Conservation (phyloP, 1,139 yeast species). For the Lodderomyces pseudojiufengensis region DNA sequence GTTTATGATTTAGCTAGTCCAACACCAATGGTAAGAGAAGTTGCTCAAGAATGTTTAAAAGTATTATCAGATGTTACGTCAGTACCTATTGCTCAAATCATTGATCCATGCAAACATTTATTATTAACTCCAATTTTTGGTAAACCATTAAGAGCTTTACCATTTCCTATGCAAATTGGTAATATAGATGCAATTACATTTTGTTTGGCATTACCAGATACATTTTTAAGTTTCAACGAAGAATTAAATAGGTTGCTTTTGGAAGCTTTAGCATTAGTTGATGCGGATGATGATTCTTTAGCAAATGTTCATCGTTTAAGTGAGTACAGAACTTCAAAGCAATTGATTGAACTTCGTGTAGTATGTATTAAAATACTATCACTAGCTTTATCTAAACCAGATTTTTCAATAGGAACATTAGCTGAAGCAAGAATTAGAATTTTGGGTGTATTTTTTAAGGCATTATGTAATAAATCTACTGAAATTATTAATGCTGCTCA, state of each 20-base stretch:
- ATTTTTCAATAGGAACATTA: constrained; percentile 70
- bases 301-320: constrained; percentile 82
- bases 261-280: constrained; percentile 92
- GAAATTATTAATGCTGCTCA: constrained; percentile 94
- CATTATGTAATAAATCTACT: constrained; percentile 79
- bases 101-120: constrained; percentile 78
- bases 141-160: constrained; percentile 91
- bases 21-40: constrained; percentile 73
- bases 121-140: constrained; percentile 92
- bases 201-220: constrained; percentile 75
- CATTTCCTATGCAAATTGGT: constrained; percentile 98
- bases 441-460: constrained; percentile 90
- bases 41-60: constrained; percentile 70
- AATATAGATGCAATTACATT: constrained; percentile 94
- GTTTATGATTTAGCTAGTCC: constrained; percentile 93
- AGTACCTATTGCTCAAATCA: constrained; percentile 67
- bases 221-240: constrained; percentile 83
- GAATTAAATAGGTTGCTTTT: constrained; percentile 79
- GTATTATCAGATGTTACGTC: constrained; percentile 67
- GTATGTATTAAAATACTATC: constrained; percentile 85
- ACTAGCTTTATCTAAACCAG: constrained; percentile 77
- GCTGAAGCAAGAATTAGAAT: constrained; percentile 83
- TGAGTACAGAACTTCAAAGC: constrained; percentile 86
- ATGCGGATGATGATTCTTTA: constrained; percentile 94
- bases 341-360: constrained; percentile 78